A percentile compares a stretch with the other conserved stretches of the same genome.
These are phyloP conservation scores for Graphilbum fragrans DNA, from an alignment of 2,329 filamentous ascomycete species.

Conservation along the genomic window DNA sequence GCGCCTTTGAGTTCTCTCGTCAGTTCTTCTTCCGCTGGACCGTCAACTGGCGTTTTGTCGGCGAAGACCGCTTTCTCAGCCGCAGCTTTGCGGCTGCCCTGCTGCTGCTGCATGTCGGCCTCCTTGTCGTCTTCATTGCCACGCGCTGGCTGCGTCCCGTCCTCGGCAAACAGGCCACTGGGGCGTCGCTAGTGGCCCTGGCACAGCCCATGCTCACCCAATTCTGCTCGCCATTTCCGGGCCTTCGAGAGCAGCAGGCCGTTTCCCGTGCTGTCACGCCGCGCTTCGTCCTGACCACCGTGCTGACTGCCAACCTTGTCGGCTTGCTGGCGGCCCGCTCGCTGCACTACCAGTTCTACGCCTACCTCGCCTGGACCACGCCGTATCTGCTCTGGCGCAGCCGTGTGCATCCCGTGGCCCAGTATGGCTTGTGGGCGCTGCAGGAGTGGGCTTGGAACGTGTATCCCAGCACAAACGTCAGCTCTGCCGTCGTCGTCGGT, in stretches of 20 bases:
- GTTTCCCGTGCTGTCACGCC: constrained; percentile 53
- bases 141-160: constrained; percentile 60
- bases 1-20: constrained; percentile 83
- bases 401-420: constrained; percentile 52
- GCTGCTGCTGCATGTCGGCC: constrained; percentile 48
- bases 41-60: constrained; percentile 96
- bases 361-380: constrained; percentile 80
- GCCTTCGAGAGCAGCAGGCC: constrained; percentile 38
- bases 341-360: constrained; percentile 91
- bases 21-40: constrained; percentile 97
- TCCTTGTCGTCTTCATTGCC: constrained; percentile 55
- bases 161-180: constrained; percentile 20
- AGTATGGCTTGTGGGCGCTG: constrained; percentile 58
- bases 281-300: constrained; percentile 61
- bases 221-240: constrained; percentile 13
- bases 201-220: constrained; percentile 21
- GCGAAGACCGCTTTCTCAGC: constrained; percentile 65
- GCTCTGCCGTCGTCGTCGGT: constrained; percentile 53
- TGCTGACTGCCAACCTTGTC: constrained; percentile 65
- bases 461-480: constrained; percentile 60
- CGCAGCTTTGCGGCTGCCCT: constrained; percentile 55
- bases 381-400: constrained; percentile 79
- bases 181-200: constrained; percentile 39
- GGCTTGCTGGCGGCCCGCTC: constrained; percentile 79
- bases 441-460: constrained; percentile 95